Evolutionary conservation across 305 asterid genomes (phyloP).

Genomic region (Fraxinus floribunda): DNA sequence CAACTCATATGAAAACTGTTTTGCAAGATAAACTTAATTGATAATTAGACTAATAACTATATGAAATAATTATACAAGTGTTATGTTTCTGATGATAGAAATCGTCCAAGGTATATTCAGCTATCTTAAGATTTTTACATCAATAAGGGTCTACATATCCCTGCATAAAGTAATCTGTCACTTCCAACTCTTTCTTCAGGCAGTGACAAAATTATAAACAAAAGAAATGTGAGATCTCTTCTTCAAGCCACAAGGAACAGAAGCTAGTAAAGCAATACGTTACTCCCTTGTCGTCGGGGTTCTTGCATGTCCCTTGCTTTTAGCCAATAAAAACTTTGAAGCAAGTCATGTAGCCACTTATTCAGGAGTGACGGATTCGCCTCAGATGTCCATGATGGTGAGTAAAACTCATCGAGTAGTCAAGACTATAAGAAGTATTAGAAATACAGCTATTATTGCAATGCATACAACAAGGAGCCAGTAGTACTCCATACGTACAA

Average conservation of each 20-base stretch:
- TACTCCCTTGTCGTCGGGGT: neutral
- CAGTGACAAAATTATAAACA: neutral
- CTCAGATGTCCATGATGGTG: neutral
- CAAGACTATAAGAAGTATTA: neutral
- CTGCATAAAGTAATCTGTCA: neutral
- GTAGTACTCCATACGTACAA: neutral
- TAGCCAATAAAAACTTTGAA: neutral
- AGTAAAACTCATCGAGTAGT: neutral
- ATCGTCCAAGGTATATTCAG: neutral
- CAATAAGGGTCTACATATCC: neutral
- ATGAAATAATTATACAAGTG: neutral
- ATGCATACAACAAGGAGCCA: neutral
- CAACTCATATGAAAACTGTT: conserved; percentile 4
- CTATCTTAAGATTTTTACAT: neutral
- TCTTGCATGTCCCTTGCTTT: neutral
- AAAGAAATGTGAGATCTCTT: neutral
- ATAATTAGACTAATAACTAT: conserved; percentile 1
- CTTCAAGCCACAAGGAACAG: neutral
- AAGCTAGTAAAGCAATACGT: neutral
- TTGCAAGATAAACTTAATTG: neutral
- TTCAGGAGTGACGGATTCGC: neutral
- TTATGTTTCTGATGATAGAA: neutral
- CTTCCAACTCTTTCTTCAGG: neutral
- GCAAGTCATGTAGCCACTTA: neutral
- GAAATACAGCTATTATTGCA: neutral